Evolutionary conservation across 495 filamentous ascomycete genomes (phyloP).

Genomic region (Pyrenopolyporus hunteri): DNA sequence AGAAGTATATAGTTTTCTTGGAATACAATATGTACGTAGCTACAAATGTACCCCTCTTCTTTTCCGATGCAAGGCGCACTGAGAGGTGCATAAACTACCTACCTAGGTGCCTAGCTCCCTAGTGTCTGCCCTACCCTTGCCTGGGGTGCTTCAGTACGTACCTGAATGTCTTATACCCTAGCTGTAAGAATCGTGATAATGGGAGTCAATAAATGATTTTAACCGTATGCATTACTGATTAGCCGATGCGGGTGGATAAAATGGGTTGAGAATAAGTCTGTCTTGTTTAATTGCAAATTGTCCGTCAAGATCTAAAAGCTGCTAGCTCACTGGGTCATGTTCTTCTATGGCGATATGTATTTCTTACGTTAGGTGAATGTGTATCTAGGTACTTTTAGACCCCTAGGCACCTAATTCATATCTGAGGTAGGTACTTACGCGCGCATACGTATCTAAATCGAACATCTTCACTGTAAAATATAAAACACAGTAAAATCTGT

Average conservation of each 20-base stretch:
- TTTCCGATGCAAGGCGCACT: too few relatives aligned
- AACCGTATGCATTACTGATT: conserved; percentile 15
- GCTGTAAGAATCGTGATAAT: background rate
- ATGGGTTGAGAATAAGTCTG: background rate
- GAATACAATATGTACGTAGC: too few relatives aligned
- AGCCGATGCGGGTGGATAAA: conserved; percentile 9
- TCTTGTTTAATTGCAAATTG: conserved; percentile 25
- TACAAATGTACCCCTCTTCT: too few relatives aligned
- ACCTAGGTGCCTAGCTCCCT: too few relatives aligned
- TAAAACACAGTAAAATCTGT: background rate
- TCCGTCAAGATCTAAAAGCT: background rate
- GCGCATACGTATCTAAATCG: too few relatives aligned
- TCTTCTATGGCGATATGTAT: conserved; percentile 7
- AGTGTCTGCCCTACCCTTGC: too few relatives aligned
- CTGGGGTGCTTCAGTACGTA: background rate
- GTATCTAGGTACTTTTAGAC: background rate
- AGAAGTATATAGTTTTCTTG: too few relatives aligned
- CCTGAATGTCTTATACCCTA: background rate
- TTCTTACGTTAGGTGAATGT: background rate
- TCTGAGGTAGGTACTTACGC: too few relatives aligned
- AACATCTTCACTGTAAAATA: too few relatives aligned
- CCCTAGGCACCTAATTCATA: too few relatives aligned
- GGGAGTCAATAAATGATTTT: conserved; percentile 5
- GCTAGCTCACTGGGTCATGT: background rate
- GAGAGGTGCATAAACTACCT: too few relatives aligned